Evolutionary conservation across 371 early-diverging fungal species (phyloP), one percentile per base, ranked within the genome.

Genomic region (Chytridium lagenaria): DNA sequence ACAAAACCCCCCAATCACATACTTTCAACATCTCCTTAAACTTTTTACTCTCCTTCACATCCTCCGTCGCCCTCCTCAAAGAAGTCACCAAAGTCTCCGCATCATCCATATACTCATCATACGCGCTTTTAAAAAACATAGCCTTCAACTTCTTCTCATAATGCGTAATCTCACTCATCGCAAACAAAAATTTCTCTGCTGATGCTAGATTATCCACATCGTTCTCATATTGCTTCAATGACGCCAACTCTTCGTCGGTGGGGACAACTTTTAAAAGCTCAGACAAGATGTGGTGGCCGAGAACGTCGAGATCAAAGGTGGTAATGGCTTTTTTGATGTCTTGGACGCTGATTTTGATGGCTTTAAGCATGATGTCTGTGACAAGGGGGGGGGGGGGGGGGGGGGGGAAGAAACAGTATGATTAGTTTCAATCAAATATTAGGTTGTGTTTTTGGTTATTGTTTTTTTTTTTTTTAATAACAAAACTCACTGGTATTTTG

Each of bases 241-340:
- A 52, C 7, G 64, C 57, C 31, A 85, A 3, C 59, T 87, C 87
- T 10, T 87, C 86, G 3, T 85, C 83, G 12, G 82, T 77, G 0
- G 87, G 87, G n/a, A 82, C 72, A 28, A 82, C 77, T 63, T 84
- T 86, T 36, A 85, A 70, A 23, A 87, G 72, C 74, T 86, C 84
- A 19, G 49, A 50, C 26, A 87, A 52, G 16, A 77, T 77, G 55
- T 78, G 73, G 7, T 74, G 73, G 31, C 76, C 74, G 28, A 87
- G 76, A 0, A 72, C 68, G 10, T 69, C 50, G 38, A 66, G 67
- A 75, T 87, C 82, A 28, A 72, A 78, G 1, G 1, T 67, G 40
- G 68, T 59, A 51, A 87, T 70, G 2, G 84, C 87, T 3, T 50
- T 23, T 59, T 75, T 78, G 70, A 87, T 78, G 19, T 73, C 33